Evolutionary conservation across 306 rosid species (phyloP).

Genomic region (Boehmeria nivea): DNA sequence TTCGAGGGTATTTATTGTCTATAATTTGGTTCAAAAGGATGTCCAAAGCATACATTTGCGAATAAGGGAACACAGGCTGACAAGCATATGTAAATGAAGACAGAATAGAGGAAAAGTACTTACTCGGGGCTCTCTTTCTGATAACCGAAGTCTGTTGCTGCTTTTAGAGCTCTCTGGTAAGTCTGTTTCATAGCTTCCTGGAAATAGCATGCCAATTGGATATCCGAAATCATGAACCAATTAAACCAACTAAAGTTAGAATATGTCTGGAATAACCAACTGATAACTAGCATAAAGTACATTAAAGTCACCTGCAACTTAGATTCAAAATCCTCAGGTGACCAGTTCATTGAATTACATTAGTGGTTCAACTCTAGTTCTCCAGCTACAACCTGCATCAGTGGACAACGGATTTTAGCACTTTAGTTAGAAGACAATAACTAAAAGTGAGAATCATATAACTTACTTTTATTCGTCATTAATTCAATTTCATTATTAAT

Average conservation of each 20-base stretch:
- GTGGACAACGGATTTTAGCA: constrained; percentile 14
- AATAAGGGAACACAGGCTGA: background rate
- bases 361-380: constrained; percentile 88
- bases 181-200: constrained; percentile 96
- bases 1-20: background rate
- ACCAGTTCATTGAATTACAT: constrained; percentile 88
- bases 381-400: constrained; percentile 84
- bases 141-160: constrained; percentile 73
- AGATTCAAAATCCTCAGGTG: constrained; percentile 88
- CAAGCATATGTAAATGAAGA: background rate
- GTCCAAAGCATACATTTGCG: background rate
- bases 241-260: background rate
- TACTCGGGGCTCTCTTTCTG: constrained; percentile 92
- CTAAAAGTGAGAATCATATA: background rate
- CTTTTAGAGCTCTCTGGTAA: constrained; percentile 85
- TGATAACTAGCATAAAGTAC: constrained; percentile 19
- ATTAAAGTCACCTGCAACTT: constrained; percentile 63
- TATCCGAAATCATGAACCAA: constrained; percentile 10
- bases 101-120: constrained; percentile 26
- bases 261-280: background rate
- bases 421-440: background rate
- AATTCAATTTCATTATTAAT: background rate
- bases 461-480: background rate
- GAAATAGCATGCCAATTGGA: constrained; percentile 16
- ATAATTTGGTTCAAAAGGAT: background rate